Evolutionary conservation across 2,329 filamentous ascomycete species (phyloP).

Genomic region (Colletotrichum gloeosporioides): DNA sequence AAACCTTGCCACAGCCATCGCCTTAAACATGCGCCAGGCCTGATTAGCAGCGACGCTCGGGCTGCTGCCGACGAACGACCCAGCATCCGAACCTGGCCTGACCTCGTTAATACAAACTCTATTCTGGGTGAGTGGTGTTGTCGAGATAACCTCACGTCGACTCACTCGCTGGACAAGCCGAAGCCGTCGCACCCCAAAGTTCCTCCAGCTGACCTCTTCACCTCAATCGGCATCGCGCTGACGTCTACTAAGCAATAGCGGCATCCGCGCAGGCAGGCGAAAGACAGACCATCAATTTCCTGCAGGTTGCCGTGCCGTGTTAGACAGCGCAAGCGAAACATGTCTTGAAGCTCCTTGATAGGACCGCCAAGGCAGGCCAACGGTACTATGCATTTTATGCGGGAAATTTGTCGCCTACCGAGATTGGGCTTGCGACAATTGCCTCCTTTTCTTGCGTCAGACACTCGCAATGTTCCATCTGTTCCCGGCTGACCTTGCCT

Average conservation of each 20-base stretch:
- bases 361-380: slow-evolving; percentile 8
- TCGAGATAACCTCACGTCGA: neutral
- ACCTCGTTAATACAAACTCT: neutral
- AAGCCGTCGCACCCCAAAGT: neutral
- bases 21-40: neutral
- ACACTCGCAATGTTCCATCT: neutral
- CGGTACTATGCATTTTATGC: slow-evolving; percentile 21
- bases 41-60: neutral
- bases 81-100: neutral
- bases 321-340: slow-evolving; percentile 19
- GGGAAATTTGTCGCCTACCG: slow-evolving; percentile 21
- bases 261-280: neutral
- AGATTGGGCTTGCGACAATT: slow-evolving; percentile 13
- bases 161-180: neutral
- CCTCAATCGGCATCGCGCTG: neutral
- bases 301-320: slow-evolving; percentile 15
- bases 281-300: slow-evolving; percentile 4
- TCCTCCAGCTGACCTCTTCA: neutral
- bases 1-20: neutral
- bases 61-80: neutral
- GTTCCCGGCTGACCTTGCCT: slow-evolving; percentile 2
- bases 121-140: neutral
- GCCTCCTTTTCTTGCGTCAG: neutral
- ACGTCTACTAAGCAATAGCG: neutral
- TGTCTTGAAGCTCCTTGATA: slow-evolving; percentile 23